phyloP scores from a whole-genome alignment of 1,284 basidiomycete genomes.

The Puccinia novopanici region DNA sequence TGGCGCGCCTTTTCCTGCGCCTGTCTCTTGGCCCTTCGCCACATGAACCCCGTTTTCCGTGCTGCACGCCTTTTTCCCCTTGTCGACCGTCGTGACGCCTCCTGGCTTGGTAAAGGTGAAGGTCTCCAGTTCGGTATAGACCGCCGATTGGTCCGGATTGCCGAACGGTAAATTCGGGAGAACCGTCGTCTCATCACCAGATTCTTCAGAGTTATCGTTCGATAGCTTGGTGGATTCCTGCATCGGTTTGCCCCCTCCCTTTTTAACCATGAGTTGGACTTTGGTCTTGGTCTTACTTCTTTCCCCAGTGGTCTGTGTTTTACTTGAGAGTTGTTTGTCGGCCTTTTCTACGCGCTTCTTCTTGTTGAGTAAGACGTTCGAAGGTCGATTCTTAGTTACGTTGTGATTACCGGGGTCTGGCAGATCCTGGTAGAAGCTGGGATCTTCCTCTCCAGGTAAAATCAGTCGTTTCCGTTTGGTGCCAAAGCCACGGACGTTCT shows the following conservation, averaged over 20 bases:
- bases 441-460: constrained; percentile 27
- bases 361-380: constrained; percentile 3
- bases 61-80: too few relatives aligned
- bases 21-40: constrained; percentile 24
- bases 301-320: background rate
- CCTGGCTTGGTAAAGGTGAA: constrained; percentile 35
- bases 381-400: background rate
- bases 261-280: constrained; percentile 13
- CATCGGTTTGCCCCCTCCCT: background rate
- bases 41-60: background rate
- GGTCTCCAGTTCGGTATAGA: constrained; percentile 43
- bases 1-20: background rate
- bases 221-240: background rate
- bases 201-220: background rate
- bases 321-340: background rate
- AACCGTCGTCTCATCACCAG: background rate
- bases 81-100: background rate
- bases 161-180: constrained; percentile 45
- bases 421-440: constrained; percentile 44
- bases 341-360: constrained; percentile 26
- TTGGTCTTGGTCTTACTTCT: background rate
- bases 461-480: constrained; percentile 36
- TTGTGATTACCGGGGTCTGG: background rate
- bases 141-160: constrained; percentile 29
- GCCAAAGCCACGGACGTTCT: constrained; percentile 2